Evolutionary conservation across 768 basidiomycete genomes (phyloP).

Genomic region (Termitomyces sp.): DNA sequence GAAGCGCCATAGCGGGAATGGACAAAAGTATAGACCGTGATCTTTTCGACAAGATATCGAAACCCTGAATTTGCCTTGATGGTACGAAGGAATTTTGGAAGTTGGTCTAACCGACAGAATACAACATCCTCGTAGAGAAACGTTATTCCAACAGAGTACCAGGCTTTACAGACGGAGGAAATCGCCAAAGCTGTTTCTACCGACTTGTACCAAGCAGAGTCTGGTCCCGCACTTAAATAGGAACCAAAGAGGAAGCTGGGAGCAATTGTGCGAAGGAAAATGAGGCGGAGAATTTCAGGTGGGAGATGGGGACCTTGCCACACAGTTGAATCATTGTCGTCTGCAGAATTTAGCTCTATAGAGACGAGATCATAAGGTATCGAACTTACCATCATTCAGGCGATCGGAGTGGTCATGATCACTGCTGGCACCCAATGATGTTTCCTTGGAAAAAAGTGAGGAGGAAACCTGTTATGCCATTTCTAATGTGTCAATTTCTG

Average conservation of each 20-base stretch:
- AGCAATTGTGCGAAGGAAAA: not conserved
- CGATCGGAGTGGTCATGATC: no score
- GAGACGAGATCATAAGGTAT: no score
- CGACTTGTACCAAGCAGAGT: not conserved
- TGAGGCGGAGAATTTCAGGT: not conserved
- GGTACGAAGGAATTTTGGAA: not conserved
- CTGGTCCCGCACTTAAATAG: not conserved
- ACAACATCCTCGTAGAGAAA: no score
- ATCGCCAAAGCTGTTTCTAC: not conserved
- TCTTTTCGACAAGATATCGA: not conserved
- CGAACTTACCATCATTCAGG: no score
- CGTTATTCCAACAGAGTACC: not conserved
- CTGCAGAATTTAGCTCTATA: no score
- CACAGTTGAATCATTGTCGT: not conserved
- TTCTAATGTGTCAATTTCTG: no score
- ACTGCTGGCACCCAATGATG: no score
- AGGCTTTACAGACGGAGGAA: not conserved
- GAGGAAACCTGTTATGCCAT: no score
- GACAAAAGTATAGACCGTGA: not conserved
- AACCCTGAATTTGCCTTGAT: not conserved
- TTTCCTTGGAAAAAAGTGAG: no score
- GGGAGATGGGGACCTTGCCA: not conserved
- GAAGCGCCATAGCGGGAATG: no score
- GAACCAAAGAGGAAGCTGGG: not conserved
- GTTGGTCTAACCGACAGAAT: not conserved